Evolutionary conservation across 2,329 filamentous ascomycete genomes (phyloP).

Genomic region (Tolypocladium nubicola): DNA sequence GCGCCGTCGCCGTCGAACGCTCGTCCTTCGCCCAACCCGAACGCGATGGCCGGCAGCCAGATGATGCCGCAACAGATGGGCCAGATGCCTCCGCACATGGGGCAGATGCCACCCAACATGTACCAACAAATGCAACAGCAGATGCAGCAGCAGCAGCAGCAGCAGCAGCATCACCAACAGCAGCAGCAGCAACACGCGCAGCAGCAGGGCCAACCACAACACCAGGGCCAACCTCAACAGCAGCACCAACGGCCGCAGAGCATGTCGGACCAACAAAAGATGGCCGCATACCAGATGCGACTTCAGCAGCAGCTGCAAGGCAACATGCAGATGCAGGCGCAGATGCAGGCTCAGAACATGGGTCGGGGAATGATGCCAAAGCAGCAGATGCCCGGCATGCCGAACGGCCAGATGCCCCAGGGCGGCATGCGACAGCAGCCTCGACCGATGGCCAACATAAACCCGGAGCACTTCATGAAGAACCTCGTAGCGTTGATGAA

Average conservation of each 20-base stretch:
- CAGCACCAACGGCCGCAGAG: slow-evolving; percentile 20
- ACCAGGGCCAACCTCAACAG: slow-evolving; percentile 36
- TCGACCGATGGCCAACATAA: slow-evolving; percentile 30
- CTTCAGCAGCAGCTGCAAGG: slow-evolving; percentile 64
- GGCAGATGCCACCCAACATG: slow-evolving; percentile 34
- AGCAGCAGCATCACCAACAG: slow-evolving; percentile 51
- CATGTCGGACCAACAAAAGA: slow-evolving; percentile 58
- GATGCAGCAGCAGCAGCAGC: slow-evolving; percentile 43
- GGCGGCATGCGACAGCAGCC: slow-evolving; percentile 40
- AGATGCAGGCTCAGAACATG: slow-evolving; percentile 38
- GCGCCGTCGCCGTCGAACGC: slow-evolving; percentile 45
- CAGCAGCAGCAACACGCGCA: slow-evolving; percentile 29
- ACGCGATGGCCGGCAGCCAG: slow-evolving; percentile 37
- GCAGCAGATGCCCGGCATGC: slow-evolving; percentile 35
- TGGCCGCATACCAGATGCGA: slow-evolving; percentile 72
- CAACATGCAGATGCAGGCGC: slow-evolving; percentile 38
- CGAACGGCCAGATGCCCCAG: slow-evolving; percentile 46
- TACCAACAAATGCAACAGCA: slow-evolving; percentile 30
- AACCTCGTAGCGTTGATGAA: slow-evolving; percentile 70
- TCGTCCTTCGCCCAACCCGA: slow-evolving; percentile 43
- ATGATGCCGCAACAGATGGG: slow-evolving; percentile 45
- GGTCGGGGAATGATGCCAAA: slow-evolving; percentile 43
- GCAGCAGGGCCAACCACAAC: slow-evolving; percentile 19
- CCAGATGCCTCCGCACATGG: slow-evolving; percentile 36
- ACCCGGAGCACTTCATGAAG: slow-evolving; percentile 63